A percentile compares a stretch with the other conserved stretches of the same genome.
Conservation (phyloP, 257 asterid genomes). For the Solanum etuberosum region DNA sequence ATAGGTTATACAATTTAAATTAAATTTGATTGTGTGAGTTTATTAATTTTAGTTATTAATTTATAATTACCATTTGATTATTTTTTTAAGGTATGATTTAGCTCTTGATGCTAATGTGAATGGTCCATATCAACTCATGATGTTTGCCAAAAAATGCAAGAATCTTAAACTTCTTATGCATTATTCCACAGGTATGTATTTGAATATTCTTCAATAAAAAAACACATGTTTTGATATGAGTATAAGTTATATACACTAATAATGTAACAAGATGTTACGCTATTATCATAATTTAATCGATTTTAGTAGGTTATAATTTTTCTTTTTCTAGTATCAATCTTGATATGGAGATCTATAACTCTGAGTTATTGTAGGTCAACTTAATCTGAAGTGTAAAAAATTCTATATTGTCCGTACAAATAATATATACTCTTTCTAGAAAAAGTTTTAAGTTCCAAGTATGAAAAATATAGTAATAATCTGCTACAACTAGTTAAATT, state of each 20-base stretch:
- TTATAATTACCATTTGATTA: neutral
- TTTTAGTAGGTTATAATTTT: neutral
- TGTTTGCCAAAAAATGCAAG: constrained; percentile 46
- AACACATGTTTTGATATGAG: neutral
- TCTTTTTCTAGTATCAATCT: neutral
- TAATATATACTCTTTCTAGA: too few relatives aligned
- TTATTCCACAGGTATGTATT: neutral
- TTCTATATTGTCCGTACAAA: neutral
- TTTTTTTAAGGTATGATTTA: constrained; percentile 24
- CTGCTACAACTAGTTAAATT: too few relatives aligned
- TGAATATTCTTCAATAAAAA: neutral
- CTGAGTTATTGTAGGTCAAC: neutral
- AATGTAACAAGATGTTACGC: neutral
- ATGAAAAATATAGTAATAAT: too few relatives aligned
- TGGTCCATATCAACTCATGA: neutral
- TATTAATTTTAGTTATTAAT: neutral
- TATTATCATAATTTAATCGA: neutral
- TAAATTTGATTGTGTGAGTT: neutral
- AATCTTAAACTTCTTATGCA: constrained; percentile 25
- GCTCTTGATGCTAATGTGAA: constrained; percentile 26
- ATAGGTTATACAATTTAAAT: neutral
- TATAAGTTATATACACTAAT: neutral
- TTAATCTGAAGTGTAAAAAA: neutral
- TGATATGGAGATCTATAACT: neutral
- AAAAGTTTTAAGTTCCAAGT: too few relatives aligned